Conservation (phyloP, 331 rosid genomes). For the Acacia concinna region DNA sequence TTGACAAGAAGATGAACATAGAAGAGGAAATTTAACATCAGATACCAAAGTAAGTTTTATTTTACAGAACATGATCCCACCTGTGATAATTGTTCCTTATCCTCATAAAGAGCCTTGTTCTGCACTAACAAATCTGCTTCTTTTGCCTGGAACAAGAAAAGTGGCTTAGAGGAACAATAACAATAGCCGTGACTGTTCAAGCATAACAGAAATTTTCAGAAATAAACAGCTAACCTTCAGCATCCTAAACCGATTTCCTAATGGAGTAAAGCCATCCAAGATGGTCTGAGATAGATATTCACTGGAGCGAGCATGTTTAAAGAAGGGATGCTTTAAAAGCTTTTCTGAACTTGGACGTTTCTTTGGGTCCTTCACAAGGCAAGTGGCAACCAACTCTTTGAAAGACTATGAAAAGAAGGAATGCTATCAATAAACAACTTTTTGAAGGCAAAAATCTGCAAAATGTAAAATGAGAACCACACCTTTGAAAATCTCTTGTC, state of each 20-base stretch:
- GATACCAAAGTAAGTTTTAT: constrained; percentile 23
- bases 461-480: constrained; percentile 41
- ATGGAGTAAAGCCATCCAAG: constrained; percentile 71
- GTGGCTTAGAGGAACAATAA: constrained; percentile 25
- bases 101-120: constrained; percentile 80
- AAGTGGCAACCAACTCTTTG: constrained; percentile 86
- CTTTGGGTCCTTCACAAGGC: constrained; percentile 98
- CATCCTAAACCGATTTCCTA: constrained; percentile 83
- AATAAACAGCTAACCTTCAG: constrained; percentile 66
- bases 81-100: constrained; percentile 94
- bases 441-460: constrained; percentile 18
- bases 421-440: constrained; percentile 34
- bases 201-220: constrained; percentile 21
- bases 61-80: constrained; percentile 38
- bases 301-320: constrained; percentile 67
- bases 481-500: constrained; percentile 97
- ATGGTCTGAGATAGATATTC: constrained; percentile 71
- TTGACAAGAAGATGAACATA: neutral
- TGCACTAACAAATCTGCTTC: constrained; percentile 90
- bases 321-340: constrained; percentile 88
- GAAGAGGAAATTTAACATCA: constrained; percentile 22
- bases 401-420: constrained; percentile 66
- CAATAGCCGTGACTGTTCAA: constrained; percentile 19
- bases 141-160: constrained; percentile 54
- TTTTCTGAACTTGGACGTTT: constrained; percentile 92